Base-by-base conservation (phyloP, 2,329 filamentous ascomycete genomes). In the Venturia asperata region DNA sequence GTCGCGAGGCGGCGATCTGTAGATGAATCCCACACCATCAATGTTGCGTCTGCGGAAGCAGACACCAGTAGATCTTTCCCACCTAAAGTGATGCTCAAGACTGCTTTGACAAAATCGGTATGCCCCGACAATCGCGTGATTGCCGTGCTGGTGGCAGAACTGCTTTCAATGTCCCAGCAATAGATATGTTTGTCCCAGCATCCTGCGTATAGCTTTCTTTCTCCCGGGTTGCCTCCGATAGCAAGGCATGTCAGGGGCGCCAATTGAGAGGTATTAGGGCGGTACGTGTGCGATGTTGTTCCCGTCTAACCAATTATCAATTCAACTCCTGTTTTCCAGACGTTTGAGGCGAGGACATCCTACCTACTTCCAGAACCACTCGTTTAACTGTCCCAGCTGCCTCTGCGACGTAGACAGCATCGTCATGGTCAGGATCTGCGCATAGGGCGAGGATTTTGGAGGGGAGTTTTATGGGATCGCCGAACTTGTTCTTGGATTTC, bases 131-230 rank as follows among this genome's bases (percentile, higher is more conserved):
- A 92, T 68, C 81, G 86, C 67, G 79, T 82, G n/a, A 79, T 80
- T 0, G 79, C 77, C 39, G 79, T 74, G 55, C 79, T 80, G 3
- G 85, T 85, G 7, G 49, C 42, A 27, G 66, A 49, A 42, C 61
- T 39, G 3, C 61, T 15, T 45, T n/a, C 21, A 49, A 66, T 30
- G 1, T 71, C 82, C 89, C 91, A 97, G 41, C 88, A 89, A 87
- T 92, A 96, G 66, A 97, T 83, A 24, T 85, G 83, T 78, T 96
- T 96, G 77, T 99, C 93, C 94, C 94, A 99, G 66, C 88, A 94
- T 42, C 92, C 93, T 30, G 91, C 91, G 75, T 91, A 97, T 13
- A 97, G 73, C 1, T 82, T 88, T 62, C 72, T 5, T 72, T 71
- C 15, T 65, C 62, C 13, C 39, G 68, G 7, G 6, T 37, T 19